phyloP scores from a whole-genome alignment of 2,329 filamentous ascomycete genomes.

The Penicillium sp. region DNA sequence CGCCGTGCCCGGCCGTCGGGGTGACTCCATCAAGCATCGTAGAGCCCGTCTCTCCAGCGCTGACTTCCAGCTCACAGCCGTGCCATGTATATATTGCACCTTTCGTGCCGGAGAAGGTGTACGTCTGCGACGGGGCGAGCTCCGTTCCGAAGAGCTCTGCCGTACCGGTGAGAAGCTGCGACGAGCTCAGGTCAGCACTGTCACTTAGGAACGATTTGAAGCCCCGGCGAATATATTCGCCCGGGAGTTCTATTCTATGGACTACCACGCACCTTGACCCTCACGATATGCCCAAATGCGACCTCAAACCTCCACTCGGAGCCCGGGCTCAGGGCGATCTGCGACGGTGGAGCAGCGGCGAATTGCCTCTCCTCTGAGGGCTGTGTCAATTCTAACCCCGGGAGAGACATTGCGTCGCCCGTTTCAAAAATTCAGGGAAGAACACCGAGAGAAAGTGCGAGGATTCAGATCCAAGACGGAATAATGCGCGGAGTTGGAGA shows the following conservation, averaged over 20 bases:
- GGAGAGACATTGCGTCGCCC: constrained; percentile 63
- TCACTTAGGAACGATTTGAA: background rate
- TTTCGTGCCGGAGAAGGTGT: constrained; percentile 78
- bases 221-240: background rate
- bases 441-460: background rate
- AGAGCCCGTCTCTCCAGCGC: constrained; percentile 55
- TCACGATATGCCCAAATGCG: constrained; percentile 52
- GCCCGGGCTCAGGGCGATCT: constrained; percentile 59
- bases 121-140: constrained; percentile 74
- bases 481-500: constrained; percentile 3
- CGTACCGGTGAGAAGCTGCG: constrained; percentile 69
- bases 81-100: constrained; percentile 90
- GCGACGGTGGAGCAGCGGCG: constrained; percentile 40
- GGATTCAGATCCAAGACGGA: background rate
- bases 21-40: constrained; percentile 29
- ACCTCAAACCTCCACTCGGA: constrained; percentile 81
- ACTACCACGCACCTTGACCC: constrained; percentile 49
- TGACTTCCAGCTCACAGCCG: constrained; percentile 81
- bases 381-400: constrained; percentile 68
- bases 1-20: constrained; percentile 32
- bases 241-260: background rate
- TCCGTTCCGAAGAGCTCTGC: constrained; percentile 96
- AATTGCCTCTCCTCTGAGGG: constrained; percentile 51
- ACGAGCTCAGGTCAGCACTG: constrained; percentile 6
- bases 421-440: background rate